Percentiles rank a stretch among this genome's conserved stretches.
Evolutionary conservation across 2,329 filamentous ascomycete genomes (phyloP).

Genomic region (Penicillium brevicompactum): DNA sequence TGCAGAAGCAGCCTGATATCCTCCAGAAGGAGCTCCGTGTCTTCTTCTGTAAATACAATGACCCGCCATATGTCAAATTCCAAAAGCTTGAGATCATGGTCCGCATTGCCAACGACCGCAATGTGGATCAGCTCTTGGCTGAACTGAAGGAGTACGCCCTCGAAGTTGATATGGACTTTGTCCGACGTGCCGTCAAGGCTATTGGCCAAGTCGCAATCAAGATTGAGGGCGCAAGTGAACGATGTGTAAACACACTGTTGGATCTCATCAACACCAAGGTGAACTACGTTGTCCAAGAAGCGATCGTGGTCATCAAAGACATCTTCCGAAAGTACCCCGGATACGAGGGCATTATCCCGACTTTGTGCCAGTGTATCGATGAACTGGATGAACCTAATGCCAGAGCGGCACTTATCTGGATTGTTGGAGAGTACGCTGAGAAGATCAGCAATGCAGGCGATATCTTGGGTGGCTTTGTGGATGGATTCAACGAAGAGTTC

Average conservation of each 20-base stretch:
- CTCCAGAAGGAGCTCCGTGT: slow-evolving; percentile 96
- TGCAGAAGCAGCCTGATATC: slow-evolving; percentile 95
- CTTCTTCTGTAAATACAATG: slow-evolving; percentile 99
- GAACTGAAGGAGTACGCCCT: slow-evolving; percentile 97
- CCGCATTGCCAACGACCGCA: slow-evolving; percentile 94
- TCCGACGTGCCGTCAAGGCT: slow-evolving; percentile 87
- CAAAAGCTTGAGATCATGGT: slow-evolving; percentile 99
- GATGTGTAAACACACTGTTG: slow-evolving; percentile 89
- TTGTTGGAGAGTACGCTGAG: slow-evolving; percentile 97
- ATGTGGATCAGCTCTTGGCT: slow-evolving; percentile 89
- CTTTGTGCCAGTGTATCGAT: slow-evolving; percentile 93
- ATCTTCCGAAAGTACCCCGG: slow-evolving; percentile 97
- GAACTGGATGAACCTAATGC: slow-evolving; percentile 94
- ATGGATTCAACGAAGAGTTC: slow-evolving; percentile 94
- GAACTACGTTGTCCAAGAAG: slow-evolving; percentile 98
- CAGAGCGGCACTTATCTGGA: slow-evolving; percentile 92
- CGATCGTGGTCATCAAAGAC: slow-evolving; percentile 98
- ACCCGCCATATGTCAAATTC: slow-evolving; percentile 95
- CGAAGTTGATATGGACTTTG: slow-evolving; percentile 99
- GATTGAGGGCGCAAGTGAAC: slow-evolving; percentile 91
- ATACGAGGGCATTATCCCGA: slow-evolving; percentile 97
- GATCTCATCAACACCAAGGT: slow-evolving; percentile 97
- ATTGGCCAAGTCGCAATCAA: slow-evolving; percentile 99
- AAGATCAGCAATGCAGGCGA: slow-evolving; percentile 99
- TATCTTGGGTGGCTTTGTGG: slow-evolving; percentile 87